phyloP scores from a whole-genome alignment of 495 filamentous ascomycete species.

The Neurospora intermedia region DNA sequence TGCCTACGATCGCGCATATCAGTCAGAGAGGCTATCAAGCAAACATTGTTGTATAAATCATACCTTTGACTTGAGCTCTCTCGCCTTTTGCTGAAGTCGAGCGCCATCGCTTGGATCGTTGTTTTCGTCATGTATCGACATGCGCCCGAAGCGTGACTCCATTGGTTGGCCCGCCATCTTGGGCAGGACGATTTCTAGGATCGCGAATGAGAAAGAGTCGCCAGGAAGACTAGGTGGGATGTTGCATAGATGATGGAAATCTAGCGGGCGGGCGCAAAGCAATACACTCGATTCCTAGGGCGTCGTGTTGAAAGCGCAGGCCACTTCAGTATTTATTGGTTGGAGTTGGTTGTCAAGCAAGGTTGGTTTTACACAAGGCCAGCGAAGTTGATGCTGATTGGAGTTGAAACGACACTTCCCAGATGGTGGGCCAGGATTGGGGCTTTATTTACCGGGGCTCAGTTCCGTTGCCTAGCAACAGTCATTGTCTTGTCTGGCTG shows the following conservation, averaged over 20 bases:
- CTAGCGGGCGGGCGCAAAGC: neutral
- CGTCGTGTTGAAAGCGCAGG: neutral
- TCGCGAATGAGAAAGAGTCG: neutral
- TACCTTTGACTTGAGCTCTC: slow-evolving; percentile 47
- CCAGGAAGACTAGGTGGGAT: neutral
- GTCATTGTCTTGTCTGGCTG: neutral
- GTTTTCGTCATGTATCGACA: slow-evolving; percentile 76
- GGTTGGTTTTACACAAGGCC: neutral
- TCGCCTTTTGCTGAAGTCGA: slow-evolving; percentile 42
- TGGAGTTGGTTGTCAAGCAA: neutral
- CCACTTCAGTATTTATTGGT: neutral
- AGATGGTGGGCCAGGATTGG: slow-evolving; percentile 5
- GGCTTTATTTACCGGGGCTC: slow-evolving; percentile 7
- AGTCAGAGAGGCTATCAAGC: slow-evolving; percentile 18
- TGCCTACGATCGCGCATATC: slow-evolving; percentile 34
- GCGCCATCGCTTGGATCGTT: slow-evolving; percentile 38
- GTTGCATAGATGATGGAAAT: neutral
- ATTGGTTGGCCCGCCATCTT: slow-evolving; percentile 44
- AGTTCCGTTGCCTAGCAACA: slow-evolving; percentile 18
- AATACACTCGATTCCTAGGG: neutral
- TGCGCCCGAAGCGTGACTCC: slow-evolving; percentile 71
- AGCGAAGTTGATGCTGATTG: neutral
- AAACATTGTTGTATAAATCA: neutral
- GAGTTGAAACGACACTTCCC: slow-evolving; percentile 1
- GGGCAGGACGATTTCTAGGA: neutral